phyloP scores from a whole-genome alignment of 2,329 filamentous ascomycete species.

The Cercospora sesami region DNA sequence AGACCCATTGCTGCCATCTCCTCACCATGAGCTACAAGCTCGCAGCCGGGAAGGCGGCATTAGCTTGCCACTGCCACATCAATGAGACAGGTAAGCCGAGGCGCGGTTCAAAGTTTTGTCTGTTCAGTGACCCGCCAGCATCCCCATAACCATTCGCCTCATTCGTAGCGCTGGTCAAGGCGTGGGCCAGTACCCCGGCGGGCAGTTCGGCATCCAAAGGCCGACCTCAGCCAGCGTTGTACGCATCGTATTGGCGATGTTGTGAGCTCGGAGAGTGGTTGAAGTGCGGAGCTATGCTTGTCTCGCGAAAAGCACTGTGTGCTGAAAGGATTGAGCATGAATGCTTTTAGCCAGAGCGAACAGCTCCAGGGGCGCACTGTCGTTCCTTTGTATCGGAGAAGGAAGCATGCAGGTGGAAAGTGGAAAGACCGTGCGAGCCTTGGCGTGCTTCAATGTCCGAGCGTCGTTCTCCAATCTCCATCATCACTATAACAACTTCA shows the following conservation, averaged over 20 bases:
- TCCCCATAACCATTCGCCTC: slow-evolving; percentile 6
- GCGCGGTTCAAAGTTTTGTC: neutral
- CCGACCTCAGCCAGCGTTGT: neutral
- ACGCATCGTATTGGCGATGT: neutral
- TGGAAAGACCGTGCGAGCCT: neutral
- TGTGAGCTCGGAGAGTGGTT: neutral
- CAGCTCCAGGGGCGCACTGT: neutral
- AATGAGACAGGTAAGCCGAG: slow-evolving; percentile 18
- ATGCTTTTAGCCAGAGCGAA: neutral
- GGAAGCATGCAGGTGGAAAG: neutral
- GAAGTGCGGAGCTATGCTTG: neutral
- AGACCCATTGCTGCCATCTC: slow-evolving; percentile 9
- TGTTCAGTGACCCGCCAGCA: slow-evolving; percentile 5
- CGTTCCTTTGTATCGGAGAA: neutral
- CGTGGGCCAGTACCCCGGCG: neutral
- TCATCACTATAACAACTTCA: neutral
- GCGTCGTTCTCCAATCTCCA: neutral
- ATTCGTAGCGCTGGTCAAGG: neutral
- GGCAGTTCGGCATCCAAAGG: neutral
- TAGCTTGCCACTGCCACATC: slow-evolving; percentile 9
- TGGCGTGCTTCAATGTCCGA: neutral
- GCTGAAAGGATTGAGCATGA: neutral
- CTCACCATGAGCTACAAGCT: slow-evolving; percentile 5
- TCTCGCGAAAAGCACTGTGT: neutral
- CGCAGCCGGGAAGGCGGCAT: slow-evolving; percentile 12